Conservation (phyloP, 192 early-diverging fungal genomes). For the Entomortierella beljakovae region DNA sequence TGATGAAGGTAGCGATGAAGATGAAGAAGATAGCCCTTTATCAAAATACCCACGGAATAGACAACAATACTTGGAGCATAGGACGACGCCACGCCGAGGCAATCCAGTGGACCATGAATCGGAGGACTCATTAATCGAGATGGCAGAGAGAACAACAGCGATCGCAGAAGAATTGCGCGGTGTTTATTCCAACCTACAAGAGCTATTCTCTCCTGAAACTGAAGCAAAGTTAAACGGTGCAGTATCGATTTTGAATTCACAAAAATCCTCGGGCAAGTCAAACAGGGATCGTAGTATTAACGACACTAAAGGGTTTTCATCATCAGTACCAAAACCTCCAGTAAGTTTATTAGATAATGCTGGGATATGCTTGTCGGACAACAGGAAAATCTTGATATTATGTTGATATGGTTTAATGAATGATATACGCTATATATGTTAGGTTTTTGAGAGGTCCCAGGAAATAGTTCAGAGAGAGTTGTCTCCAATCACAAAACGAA, state of each 20-base stretch:
- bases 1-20: not conserved
- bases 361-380: too few relatives aligned
- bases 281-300: not conserved
- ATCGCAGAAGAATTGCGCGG: conserved; percentile 36
- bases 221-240: conserved; percentile 38
- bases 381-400: too few relatives aligned
- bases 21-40: not conserved
- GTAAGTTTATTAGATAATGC: conserved; percentile 11
- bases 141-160: conserved; percentile 24
- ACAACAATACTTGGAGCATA: not conserved
- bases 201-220: conserved; percentile 43
- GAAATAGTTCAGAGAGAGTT: conserved; percentile 7
- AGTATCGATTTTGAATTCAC: conserved; percentile 24
- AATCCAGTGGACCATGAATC: not conserved
- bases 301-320: not conserved
- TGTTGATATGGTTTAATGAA: too few relatives aligned
- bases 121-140: conserved; percentile 27
- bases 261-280: conserved; percentile 9
- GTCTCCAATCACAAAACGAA: conserved; percentile 11
- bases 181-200: conserved; percentile 40
- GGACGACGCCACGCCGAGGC: not conserved
- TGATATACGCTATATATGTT: too few relatives aligned
- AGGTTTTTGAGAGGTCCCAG: conserved; percentile 18
- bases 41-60: not conserved
- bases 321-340: conserved; percentile 15